Percentiles rank a stretch among this genome's conserved stretches.
Conservation (phyloP, 495 filamentous ascomycete genomes). For the Lichenothelia convexa region DNA sequence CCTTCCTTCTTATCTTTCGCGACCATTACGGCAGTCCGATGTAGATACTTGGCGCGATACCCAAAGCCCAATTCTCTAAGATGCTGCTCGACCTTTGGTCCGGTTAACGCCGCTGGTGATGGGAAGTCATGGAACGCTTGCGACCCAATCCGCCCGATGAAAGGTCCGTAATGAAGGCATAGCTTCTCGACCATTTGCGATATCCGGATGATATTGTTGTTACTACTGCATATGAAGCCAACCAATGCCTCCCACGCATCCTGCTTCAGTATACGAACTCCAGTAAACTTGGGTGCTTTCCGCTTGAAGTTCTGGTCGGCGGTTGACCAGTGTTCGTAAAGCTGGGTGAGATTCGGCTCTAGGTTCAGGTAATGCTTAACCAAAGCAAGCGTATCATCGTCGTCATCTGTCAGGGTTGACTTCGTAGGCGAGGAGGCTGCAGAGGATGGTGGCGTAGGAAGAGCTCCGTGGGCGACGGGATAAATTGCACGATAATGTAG, state of each 20-base stretch:
- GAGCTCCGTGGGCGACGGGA: slow-evolving; percentile 17
- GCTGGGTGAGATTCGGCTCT: slow-evolving; percentile 42
- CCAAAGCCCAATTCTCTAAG: slow-evolving; percentile 79
- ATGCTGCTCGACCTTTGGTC: slow-evolving; percentile 50
- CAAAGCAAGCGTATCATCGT: slow-evolving; percentile 38
- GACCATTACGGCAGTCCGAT: slow-evolving; percentile 64
- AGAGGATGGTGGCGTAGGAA: slow-evolving; percentile 19
- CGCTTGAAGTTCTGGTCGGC: slow-evolving; percentile 79
- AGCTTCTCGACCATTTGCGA: slow-evolving; percentile 92
- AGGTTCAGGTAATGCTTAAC: slow-evolving; percentile 27
- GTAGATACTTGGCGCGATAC: slow-evolving; percentile 82
- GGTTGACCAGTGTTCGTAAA: slow-evolving; percentile 78
- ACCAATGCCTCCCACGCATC: slow-evolving; percentile 92
- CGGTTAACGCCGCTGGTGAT: slow-evolving; percentile 46
- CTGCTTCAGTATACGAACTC: slow-evolving; percentile 86
- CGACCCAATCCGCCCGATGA: slow-evolving; percentile 50
- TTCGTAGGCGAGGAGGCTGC: slow-evolving; percentile 10
- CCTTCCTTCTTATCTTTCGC: slow-evolving; percentile 40
- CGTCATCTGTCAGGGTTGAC: slow-evolving; percentile 7
- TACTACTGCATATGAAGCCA: slow-evolving; percentile 93
- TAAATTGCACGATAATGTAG: slow-evolving; percentile 67
- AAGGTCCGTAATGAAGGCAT: slow-evolving; percentile 64
- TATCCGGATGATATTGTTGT: slow-evolving; percentile 94
- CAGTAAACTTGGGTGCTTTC: slow-evolving; percentile 71
- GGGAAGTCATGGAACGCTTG: slow-evolving; percentile 80